phyloP scores from a whole-genome alignment of 495 filamentous ascomycete species.

The Penicillium cosmopolitanum region DNA sequence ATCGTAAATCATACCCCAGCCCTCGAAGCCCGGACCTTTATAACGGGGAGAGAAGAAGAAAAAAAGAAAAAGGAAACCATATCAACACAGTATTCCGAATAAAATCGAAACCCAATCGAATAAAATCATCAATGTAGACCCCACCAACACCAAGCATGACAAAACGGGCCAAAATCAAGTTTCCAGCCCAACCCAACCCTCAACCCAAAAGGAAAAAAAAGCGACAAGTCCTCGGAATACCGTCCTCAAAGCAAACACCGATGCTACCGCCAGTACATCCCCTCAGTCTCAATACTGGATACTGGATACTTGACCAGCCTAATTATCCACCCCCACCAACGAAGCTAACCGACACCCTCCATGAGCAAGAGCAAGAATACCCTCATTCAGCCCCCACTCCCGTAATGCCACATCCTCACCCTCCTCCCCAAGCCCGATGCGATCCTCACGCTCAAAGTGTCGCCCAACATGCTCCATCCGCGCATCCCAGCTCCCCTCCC shows the following conservation, averaged over 20 bases:
- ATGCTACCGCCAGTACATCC: too few relatives aligned
- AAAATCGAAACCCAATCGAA: background rate
- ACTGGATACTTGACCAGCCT: too few relatives aligned
- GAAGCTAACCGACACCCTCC: constrained; percentile 15
- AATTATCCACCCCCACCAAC: constrained; percentile 1
- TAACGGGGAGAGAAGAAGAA: background rate
- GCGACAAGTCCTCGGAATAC: background rate
- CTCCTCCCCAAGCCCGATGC: constrained; percentile 27
- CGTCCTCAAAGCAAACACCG: background rate
- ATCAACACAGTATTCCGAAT: background rate
- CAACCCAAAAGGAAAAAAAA: background rate
- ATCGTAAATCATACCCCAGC: background rate
- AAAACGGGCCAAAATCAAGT: background rate
- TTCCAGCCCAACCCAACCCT: background rate
- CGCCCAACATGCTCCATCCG: constrained; percentile 91
- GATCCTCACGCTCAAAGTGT: constrained; percentile 66
- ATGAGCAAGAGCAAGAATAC: constrained; percentile 38
- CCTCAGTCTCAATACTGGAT: too few relatives aligned
- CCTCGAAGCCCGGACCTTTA: background rate
- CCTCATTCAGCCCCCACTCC: constrained; percentile 56
- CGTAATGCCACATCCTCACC: constrained; percentile 50
- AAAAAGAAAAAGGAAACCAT: background rate
- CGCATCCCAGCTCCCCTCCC: constrained; percentile 71
- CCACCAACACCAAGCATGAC: background rate
- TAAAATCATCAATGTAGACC: background rate